phyloP scores from a whole-genome alignment of 345 rosid species.

The Boechera retrofracta region DNA sequence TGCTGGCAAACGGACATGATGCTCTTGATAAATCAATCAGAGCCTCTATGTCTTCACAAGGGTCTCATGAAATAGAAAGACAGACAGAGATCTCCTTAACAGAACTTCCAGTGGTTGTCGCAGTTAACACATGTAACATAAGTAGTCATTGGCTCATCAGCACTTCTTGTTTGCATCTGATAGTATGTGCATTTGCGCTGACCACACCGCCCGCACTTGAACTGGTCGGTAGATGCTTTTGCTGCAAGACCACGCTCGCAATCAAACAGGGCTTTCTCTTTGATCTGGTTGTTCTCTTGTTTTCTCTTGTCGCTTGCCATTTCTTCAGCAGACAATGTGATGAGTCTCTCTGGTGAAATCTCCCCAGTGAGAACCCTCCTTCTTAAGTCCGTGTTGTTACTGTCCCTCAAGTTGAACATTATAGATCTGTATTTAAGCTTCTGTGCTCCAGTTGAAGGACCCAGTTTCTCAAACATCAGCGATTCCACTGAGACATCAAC shows the following conservation, averaged over 20 bases:
- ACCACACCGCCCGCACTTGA: conserved; percentile 81
- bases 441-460: conserved; percentile 80
- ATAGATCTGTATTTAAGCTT: conserved; percentile 91
- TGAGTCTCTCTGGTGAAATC: conserved; percentile 74
- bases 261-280: conserved; percentile 78
- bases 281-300: conserved; percentile 72
- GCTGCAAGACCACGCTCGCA: conserved; percentile 68
- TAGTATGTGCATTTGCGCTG: conserved; percentile 86
- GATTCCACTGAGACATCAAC: conserved; percentile 91
- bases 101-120: conserved; percentile 92
- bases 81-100: conserved; percentile 47
- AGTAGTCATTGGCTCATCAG: conserved; percentile 99
- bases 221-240: conserved; percentile 91
- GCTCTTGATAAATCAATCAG: conserved; percentile 38
- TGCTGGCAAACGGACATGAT: conserved; percentile 28
- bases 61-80: conserved; percentile 16
- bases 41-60: conserved; percentile 26
- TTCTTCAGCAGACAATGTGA: conserved; percentile 75
- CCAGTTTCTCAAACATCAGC: conserved; percentile 78
- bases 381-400: conserved; percentile 89
- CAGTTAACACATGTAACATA: conserved; percentile 94
- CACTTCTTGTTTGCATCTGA: conserved; percentile 99
- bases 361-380: conserved; percentile 90
- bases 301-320: conserved; percentile 93
- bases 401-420: conserved; percentile 90